Percentiles rank a stretch among this genome's conserved stretches.
These are phyloP conservation scores for Agrocybe pediades DNA, from an alignment of 768 basidiomycete genomes.

Conservation along the genomic window DNA sequence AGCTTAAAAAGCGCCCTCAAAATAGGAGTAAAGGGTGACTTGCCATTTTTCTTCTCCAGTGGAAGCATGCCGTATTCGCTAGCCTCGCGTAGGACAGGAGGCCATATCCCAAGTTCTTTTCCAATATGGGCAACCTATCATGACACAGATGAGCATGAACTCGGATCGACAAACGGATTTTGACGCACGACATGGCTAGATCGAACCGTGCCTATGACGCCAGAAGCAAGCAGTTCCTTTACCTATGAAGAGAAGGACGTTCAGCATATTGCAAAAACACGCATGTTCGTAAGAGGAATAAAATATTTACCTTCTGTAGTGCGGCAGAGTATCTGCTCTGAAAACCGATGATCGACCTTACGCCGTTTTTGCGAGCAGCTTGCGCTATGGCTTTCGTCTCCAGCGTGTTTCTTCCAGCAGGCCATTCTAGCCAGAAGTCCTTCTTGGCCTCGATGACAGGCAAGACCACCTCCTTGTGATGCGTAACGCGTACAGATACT, in stretches of 20 bases:
- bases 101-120: background rate
- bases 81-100: background rate
- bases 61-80: background rate
- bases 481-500: conserved; percentile 32
- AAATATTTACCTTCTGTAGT: background rate
- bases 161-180: background rate
- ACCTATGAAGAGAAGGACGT: background rate
- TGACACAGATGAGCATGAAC: no score
- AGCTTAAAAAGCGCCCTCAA: background rate
- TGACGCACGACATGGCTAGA: conserved; percentile 1
- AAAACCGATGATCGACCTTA: conserved; percentile 34
- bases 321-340: background rate
- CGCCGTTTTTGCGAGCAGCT: conserved; percentile 27
- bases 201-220: conserved; percentile 1
- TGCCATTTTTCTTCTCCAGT: background rate
- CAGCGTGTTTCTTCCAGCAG: conserved; percentile 28
- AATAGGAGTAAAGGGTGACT: background rate
- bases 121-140: background rate
- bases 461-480: conserved; percentile 29
- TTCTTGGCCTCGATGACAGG: conserved; percentile 39
- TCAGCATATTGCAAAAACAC: background rate
- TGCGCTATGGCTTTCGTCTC: conserved; percentile 37
- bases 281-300: background rate
- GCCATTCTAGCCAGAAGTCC: conserved; percentile 43
- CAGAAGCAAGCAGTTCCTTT: background rate